Conservation (phyloP, 768 basidiomycete species). For the Boletellus ananas region DNA sequence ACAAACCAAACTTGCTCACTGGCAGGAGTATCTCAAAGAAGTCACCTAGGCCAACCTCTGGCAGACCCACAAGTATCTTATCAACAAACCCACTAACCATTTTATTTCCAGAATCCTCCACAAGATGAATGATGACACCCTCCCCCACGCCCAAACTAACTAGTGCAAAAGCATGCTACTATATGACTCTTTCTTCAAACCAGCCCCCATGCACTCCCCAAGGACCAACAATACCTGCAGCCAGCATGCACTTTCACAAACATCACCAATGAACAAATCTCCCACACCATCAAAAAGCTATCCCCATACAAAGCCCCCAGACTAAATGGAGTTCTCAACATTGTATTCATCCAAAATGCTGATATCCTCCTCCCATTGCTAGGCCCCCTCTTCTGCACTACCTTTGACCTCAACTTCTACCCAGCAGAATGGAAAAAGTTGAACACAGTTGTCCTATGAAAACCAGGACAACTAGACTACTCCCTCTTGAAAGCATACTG, state of each 20-base stretch:
- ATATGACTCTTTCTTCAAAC: slow-evolving; percentile 22
- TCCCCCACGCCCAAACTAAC: slow-evolving; percentile 6
- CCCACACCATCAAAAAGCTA: neutral
- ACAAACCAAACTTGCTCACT: no score
- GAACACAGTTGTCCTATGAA: slow-evolving; percentile 30
- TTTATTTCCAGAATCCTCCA: neutral
- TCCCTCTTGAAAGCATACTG: neutral
- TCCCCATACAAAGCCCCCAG: slow-evolving; percentile 16
- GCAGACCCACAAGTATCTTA: neutral
- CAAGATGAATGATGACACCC: no score
- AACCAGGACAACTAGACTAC: slow-evolving; percentile 37
- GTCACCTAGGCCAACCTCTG: no score
- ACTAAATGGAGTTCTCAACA: neutral
- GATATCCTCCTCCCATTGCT: neutral
- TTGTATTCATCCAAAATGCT: neutral
- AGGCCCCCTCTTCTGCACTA: neutral
- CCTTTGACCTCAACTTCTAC: neutral
- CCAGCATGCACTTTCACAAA: neutral
- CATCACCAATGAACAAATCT: slow-evolving; percentile 15
- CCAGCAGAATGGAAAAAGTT: slow-evolving; percentile 3
- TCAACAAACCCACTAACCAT: neutral
- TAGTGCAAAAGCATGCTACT: slow-evolving; percentile 18
- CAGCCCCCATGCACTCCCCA: slow-evolving; percentile 2
- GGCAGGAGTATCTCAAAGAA: no score
- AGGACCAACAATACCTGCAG: slow-evolving; percentile 4